Percentiles rank a stretch among this genome's conserved stretches.
phyloP scores from a whole-genome alignment of 179 eudicot genomes.

The Actinidia polygama region DNA sequence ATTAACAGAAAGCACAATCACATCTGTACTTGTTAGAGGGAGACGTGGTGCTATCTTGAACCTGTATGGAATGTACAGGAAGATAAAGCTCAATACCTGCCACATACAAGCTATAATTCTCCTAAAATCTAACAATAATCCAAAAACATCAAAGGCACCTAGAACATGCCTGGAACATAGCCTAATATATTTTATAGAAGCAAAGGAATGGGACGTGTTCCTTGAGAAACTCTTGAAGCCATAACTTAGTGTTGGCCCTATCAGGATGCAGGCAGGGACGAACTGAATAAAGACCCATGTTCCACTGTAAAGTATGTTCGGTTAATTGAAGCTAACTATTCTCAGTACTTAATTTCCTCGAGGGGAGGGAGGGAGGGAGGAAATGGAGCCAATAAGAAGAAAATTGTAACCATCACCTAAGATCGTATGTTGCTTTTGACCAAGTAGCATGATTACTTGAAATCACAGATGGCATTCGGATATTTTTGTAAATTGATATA shows the following conservation, averaged over 20 bases:
- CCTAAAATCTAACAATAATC: not conserved
- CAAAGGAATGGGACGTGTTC: not conserved
- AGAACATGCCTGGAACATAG: not conserved
- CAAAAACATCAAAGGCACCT: not conserved
- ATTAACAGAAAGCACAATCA: too few species aligned
- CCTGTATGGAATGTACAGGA: not conserved
- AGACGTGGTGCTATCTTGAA: not conserved
- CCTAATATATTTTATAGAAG: not conserved
- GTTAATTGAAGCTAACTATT: not conserved
- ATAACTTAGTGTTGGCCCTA: not conserved
- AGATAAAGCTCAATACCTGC: not conserved
- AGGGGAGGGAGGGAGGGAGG: not conserved
- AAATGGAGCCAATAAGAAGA: not conserved
- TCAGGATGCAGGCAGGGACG: not conserved
- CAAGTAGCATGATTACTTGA: slow-evolving; percentile 1
- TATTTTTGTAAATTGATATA: not conserved
- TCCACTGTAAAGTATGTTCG: not conserved
- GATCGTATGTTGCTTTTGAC: not conserved
- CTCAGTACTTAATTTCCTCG: not conserved
- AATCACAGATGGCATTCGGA: not conserved
- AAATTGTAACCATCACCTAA: not conserved
- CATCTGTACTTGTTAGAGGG: too few species aligned
- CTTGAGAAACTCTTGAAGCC: not conserved
- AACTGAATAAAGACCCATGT: not conserved
- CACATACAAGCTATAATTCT: not conserved